Evolutionary conservation across 345 rosid genomes (phyloP).

Genomic region (Raphanus sativus): DNA sequence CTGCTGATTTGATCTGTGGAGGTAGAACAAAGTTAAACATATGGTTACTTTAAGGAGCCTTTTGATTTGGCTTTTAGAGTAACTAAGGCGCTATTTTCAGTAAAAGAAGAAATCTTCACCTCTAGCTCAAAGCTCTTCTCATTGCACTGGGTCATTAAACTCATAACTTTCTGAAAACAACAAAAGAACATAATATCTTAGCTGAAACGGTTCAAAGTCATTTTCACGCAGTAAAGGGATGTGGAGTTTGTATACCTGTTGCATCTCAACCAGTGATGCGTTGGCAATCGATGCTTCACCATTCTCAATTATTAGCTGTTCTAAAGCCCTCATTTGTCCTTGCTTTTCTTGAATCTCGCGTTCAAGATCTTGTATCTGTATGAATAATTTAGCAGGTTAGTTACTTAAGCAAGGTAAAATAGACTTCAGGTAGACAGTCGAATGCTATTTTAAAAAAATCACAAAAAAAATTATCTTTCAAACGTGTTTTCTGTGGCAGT

Average conservation of each 20-base stretch:
- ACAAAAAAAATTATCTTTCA: not conserved
- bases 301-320: slow-evolving; percentile 83
- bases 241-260: slow-evolving; percentile 59
- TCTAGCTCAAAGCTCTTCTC: slow-evolving; percentile 96
- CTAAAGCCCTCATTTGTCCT: slow-evolving; percentile 84
- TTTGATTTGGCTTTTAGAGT: not conserved
- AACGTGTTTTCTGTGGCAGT: not conserved
- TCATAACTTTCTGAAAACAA: slow-evolving; percentile 74
- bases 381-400: slow-evolving; percentile 20
- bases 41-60: slow-evolving; percentile 11
- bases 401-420: slow-evolving; percentile 3
- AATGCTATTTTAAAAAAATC: not conserved
- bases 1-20: slow-evolving; percentile 91
- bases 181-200: slow-evolving; percentile 25
- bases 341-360: slow-evolving; percentile 82
- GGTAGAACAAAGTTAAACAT: slow-evolving; percentile 33
- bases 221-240: slow-evolving; percentile 3
- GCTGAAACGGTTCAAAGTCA: slow-evolving; percentile 19
- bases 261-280: slow-evolving; percentile 93
- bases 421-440: not conserved
- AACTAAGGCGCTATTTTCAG: slow-evolving; percentile 9
- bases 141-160: slow-evolving; percentile 90
- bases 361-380: slow-evolving; percentile 81
- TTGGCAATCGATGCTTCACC: slow-evolving; percentile 93
- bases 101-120: slow-evolving; percentile 45